phyloP scores from a whole-genome alignment of 331 rosid genomes.

The Erythrophleum ivorense region DNA sequence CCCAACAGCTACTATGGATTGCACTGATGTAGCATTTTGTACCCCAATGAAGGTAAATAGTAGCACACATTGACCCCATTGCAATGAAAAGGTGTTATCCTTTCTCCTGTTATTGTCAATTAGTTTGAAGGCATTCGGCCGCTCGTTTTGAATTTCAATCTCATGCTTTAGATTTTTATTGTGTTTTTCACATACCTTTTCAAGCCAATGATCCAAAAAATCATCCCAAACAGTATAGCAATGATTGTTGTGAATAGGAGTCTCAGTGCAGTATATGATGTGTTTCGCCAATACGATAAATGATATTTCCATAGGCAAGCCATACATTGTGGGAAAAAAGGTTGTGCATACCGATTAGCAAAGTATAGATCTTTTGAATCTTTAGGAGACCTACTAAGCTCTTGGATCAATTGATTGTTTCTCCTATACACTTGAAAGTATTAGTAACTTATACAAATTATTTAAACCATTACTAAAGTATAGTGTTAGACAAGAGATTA shows the following conservation, averaged over 20 bases:
- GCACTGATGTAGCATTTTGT: conserved; percentile 71
- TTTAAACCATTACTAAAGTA: not conserved
- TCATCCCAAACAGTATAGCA: conserved; percentile 56
- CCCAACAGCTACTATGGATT: conserved; percentile 73
- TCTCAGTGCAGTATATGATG: conserved; percentile 57
- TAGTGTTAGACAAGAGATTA: conserved; percentile 7
- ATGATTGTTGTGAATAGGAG: conserved; percentile 57
- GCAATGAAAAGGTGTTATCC: conserved; percentile 79
- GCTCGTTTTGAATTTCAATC: not conserved
- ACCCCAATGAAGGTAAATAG: conserved; percentile 77
- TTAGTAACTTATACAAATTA: not conserved
- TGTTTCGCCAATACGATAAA: conserved; percentile 64
- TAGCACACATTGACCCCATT: conserved; percentile 85
- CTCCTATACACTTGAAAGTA: conserved; percentile 48
- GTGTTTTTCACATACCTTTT: conserved; percentile 49
- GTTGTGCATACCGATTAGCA: conserved; percentile 51
- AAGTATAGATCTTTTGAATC: conserved; percentile 59
- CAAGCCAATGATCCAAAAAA: conserved; percentile 64
- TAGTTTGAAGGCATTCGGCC: not conserved
- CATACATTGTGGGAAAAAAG: conserved; percentile 53
- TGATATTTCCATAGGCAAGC: conserved; percentile 78
- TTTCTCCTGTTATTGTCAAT: conserved; percentile 57
- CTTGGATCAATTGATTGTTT: conserved; percentile 58
- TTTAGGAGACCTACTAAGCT: conserved; percentile 46
- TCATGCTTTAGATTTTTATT: not conserved